Evolutionary conservation across 352 stramenopile species (phyloP).

Genomic region (Phytophthora sp.): DNA sequence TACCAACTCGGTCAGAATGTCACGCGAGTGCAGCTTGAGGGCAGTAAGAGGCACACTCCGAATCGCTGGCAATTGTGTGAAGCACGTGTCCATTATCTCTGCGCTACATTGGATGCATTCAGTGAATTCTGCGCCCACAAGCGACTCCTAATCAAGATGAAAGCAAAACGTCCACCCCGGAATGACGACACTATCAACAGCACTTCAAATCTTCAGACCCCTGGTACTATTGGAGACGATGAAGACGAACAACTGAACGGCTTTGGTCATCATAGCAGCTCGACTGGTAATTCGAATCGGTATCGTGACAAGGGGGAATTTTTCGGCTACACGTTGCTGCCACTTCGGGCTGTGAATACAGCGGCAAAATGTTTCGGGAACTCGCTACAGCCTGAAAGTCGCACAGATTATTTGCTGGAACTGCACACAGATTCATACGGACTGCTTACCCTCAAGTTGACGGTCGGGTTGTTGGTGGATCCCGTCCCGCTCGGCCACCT

Average conservation of each 20-base stretch:
- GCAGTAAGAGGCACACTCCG: slow-evolving; percentile 78
- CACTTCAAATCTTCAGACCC: too few relatives aligned
- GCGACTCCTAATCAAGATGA: slow-evolving; percentile 74
- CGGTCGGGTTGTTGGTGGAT: slow-evolving; percentile 70
- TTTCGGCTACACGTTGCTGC: slow-evolving; percentile 62
- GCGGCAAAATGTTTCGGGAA: slow-evolving; percentile 67
- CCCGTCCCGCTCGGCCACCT: slow-evolving; percentile 59
- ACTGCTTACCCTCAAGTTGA: slow-evolving; percentile 79
- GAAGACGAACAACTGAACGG: background rate
- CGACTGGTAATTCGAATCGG: background rate
- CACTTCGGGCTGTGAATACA: slow-evolving; percentile 57
- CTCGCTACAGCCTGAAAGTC: slow-evolving; percentile 53
- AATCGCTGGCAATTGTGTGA: slow-evolving; percentile 88
- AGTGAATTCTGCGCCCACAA: slow-evolving; percentile 72
- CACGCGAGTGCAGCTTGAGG: slow-evolving; percentile 66
- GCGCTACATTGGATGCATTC: slow-evolving; percentile 70
- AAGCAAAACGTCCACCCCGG: slow-evolving; percentile 27
- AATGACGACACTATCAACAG: background rate
- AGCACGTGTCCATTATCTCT: slow-evolving; percentile 70
- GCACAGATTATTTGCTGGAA: slow-evolving; percentile 72
- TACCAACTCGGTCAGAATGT: slow-evolving; percentile 79
- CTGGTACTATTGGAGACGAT: background rate
- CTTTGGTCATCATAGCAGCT: background rate
- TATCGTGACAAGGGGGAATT: slow-evolving; percentile 38
- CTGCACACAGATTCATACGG: slow-evolving; percentile 62